These are phyloP conservation scores for Monilinia laxa DNA, from an alignment of 2,329 filamentous ascomycete genomes.

Conservation along the genomic window DNA sequence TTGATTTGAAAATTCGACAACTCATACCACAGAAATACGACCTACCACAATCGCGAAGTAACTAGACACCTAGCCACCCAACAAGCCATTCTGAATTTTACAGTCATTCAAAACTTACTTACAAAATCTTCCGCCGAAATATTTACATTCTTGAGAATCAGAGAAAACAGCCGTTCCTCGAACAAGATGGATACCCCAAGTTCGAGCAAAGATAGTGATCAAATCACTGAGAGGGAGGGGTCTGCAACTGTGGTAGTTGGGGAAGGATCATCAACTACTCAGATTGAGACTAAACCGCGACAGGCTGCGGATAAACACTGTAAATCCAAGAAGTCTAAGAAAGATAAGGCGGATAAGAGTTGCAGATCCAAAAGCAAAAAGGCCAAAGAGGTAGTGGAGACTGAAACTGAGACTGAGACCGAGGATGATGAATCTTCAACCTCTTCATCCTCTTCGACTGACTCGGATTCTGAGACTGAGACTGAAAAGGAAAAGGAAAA, in stretches of 20 bases:
- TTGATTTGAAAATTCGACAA: background rate
- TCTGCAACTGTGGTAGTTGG: constrained; percentile 25
- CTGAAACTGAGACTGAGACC: constrained; percentile 25
- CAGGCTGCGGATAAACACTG: constrained; percentile 29
- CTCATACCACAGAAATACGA: constrained; percentile 1
- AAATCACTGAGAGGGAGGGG: constrained; percentile 33
- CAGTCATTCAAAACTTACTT: background rate
- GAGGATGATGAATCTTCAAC: constrained; percentile 14
- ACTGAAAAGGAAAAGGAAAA: constrained; percentile 41
- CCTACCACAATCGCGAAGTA: background rate
- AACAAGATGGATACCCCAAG: constrained; percentile 37
- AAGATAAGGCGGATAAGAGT: constrained; percentile 29
- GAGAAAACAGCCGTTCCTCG: background rate
- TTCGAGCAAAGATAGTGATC: constrained; percentile 33
- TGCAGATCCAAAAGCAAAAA: constrained; percentile 20
- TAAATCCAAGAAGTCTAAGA: constrained; percentile 34
- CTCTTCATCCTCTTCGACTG: constrained; percentile 27
- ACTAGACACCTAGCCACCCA: background rate
- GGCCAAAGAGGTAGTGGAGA: constrained; percentile 21
- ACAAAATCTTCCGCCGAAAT: background rate
- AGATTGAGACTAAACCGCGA: constrained; percentile 33
- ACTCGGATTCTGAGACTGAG: constrained; percentile 38
- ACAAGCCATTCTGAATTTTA: background rate
- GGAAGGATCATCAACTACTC: constrained; percentile 29
- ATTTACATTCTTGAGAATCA: no score